Evolutionary conservation across 2,329 filamentous ascomycete genomes (phyloP).

Genomic region (Cryphonectria japonica): DNA sequence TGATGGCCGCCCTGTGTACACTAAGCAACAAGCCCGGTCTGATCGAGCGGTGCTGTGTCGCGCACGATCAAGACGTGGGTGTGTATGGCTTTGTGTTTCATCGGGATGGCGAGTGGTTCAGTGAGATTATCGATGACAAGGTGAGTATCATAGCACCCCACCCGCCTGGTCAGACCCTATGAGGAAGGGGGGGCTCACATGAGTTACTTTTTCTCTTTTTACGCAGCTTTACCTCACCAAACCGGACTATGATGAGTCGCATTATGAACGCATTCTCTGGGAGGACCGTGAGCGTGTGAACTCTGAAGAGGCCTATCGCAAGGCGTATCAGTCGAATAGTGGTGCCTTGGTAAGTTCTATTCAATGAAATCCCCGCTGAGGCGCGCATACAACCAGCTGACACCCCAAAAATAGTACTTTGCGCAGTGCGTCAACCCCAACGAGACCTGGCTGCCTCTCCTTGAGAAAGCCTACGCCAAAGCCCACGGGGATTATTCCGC

Average conservation of each 20-base stretch:
- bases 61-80: constrained; percentile 71
- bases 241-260: constrained; percentile 63
- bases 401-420: constrained; percentile 54
- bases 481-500: constrained; percentile 74
- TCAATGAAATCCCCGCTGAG: background rate
- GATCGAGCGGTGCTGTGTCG: constrained; percentile 75
- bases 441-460: constrained; percentile 73
- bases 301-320: constrained; percentile 62
- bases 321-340: constrained; percentile 68
- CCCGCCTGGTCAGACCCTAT: no score
- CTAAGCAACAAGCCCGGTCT: constrained; percentile 73
- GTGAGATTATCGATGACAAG: constrained; percentile 61
- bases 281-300: constrained; percentile 53
- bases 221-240: constrained; percentile 56
- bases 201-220: background rate
- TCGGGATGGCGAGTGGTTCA: constrained; percentile 75
- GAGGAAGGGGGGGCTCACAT: background rate
- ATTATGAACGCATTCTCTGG: constrained; percentile 51
- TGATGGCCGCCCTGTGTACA: constrained; percentile 79
- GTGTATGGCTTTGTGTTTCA: constrained; percentile 88
- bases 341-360: constrained; percentile 52
- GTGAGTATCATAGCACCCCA: constrained; percentile 34
- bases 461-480: constrained; percentile 77
- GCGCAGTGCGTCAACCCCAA: constrained; percentile 69
- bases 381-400: background rate